Evolutionary conservation across 805 yeast genomes (phyloP), one percentile per base, ranked within the genome.

Genomic region (Candida odintsovae): DNA sequence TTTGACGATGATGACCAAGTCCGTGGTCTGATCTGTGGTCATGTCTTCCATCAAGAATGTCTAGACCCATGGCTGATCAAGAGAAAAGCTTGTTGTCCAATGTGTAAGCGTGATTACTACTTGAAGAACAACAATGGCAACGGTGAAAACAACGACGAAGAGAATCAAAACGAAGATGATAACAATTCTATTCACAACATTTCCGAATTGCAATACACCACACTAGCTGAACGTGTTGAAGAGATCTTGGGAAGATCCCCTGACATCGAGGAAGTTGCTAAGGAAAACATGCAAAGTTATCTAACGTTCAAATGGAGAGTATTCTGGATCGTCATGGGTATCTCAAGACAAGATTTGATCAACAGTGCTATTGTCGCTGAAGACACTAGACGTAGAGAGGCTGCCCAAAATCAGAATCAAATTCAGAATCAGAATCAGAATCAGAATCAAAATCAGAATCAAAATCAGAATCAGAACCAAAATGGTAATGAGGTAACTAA

Each of bases 41-140:
- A 87, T 64, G 89, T 83, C 2, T 87, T 82, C 73, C 96, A 87
- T 58, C 72, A 82, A 20, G 82, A 75, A 16, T 87, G 96, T 64
- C 73, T 88, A 44, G 89, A 83, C 52, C 90, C 90, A 2, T 87
- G 95, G 95, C 68, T 87, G 41, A 81, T 79, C 3, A 76, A 77
- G 51, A 70, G 92, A 53, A 74, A 84, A 41, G 90, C 90, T 1
- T 82, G 87, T 55, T 87, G 96, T 61, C 95, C 96, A 9, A 79
- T 83, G 71, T 87, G 96, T 65, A 85, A 86, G 57, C 67, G 83
- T 28, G 89, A 82, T 59, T 82, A 81, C 59, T 78, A 72, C 56
- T 13, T 63, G 49, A 59, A 60, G 47, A 51, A 50, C 28, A 38
- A 47, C 6, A 45, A 42, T 16, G 53, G 54, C 6, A 55, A 56